Evolutionary conservation across 1,139 yeast species (phyloP).

Genomic region (Yamadazyma conglobata): DNA sequence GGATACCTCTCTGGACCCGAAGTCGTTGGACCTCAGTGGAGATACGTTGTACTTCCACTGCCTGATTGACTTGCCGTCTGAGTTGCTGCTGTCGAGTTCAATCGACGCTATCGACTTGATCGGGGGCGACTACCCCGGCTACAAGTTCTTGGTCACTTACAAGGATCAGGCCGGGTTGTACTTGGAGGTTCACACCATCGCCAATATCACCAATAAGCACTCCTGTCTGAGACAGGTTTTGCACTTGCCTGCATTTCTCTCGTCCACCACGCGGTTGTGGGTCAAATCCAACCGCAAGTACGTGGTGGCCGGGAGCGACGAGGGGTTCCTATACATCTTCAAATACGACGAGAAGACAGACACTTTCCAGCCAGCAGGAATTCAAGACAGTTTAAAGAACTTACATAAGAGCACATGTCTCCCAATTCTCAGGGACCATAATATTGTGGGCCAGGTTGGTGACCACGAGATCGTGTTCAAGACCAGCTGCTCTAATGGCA

Average conservation of each 20-base stretch:
- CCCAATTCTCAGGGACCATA: slow-evolving; percentile 20
- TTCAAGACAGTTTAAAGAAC: slow-evolving; percentile 18
- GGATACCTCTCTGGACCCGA: no score
- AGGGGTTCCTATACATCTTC: slow-evolving; percentile 24
- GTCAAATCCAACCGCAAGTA: slow-evolving; percentile 22
- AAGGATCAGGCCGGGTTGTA: neutral
- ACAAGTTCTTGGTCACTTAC: slow-evolving; percentile 6
- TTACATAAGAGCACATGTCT: slow-evolving; percentile 23
- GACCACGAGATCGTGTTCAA: slow-evolving; percentile 24
- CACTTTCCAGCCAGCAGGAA: slow-evolving; percentile 17
- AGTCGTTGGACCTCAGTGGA: slow-evolving; percentile 17
- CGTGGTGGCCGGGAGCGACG: slow-evolving; percentile 21
- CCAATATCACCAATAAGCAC: neutral
- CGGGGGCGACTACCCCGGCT: slow-evolving; percentile 6
- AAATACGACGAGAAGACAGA: slow-evolving; percentile 8
- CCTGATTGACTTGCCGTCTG: slow-evolving; percentile 12
- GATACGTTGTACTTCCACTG: slow-evolving; percentile 33
- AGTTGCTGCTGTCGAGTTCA: neutral
- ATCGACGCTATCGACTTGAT: slow-evolving; percentile 7
- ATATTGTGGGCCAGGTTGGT: slow-evolving; percentile 13
- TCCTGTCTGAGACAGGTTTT: slow-evolving; percentile 7
- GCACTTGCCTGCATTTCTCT: slow-evolving; percentile 10
- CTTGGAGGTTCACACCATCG: slow-evolving; percentile 7
- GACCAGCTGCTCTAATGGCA: slow-evolving; percentile 31
- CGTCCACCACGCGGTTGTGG: slow-evolving; percentile 10